phyloP scores from a whole-genome alignment of 2,329 filamentous ascomycete species.

The Aspergillus sp. region DNA sequence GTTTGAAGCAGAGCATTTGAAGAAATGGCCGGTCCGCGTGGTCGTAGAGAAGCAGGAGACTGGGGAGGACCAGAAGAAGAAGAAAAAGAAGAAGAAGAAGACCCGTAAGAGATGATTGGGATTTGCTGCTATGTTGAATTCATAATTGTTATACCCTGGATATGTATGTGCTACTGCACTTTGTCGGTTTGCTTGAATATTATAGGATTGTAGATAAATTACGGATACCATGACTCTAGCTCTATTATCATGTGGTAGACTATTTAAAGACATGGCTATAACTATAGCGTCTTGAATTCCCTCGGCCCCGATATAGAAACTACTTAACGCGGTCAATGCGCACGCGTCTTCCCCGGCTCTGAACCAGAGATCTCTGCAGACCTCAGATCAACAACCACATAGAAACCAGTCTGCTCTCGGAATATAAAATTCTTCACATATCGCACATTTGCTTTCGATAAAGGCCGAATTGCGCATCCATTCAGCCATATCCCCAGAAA shows the following conservation, averaged over 20 bases:
- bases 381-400: neutral
- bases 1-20: conserved; percentile 75
- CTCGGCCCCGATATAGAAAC: neutral
- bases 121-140: neutral
- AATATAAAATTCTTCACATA: neutral
- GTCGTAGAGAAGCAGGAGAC: conserved; percentile 27
- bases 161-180: neutral
- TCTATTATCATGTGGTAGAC: too few species aligned
- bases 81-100: conserved; percentile 45
- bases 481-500: neutral
- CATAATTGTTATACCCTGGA: conserved; percentile 12
- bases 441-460: too few species aligned
- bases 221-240: neutral
- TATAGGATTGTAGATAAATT: conserved; percentile 1
- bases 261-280: too few species aligned
- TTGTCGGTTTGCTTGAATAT: conserved; percentile 5
- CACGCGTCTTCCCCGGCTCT: conserved; percentile 16
- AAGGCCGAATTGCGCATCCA: neutral
- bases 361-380: neutral
- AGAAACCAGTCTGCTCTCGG: neutral
- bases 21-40: conserved; percentile 51
- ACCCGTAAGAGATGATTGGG: conserved; percentile 35
- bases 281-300: neutral
- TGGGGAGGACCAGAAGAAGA: conserved; percentile 39
- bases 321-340: conserved; percentile 28